These are phyloP conservation scores for Crithidia brevicula DNA, from an alignment of 208 protist species.

Conservation along the genomic window DNA sequence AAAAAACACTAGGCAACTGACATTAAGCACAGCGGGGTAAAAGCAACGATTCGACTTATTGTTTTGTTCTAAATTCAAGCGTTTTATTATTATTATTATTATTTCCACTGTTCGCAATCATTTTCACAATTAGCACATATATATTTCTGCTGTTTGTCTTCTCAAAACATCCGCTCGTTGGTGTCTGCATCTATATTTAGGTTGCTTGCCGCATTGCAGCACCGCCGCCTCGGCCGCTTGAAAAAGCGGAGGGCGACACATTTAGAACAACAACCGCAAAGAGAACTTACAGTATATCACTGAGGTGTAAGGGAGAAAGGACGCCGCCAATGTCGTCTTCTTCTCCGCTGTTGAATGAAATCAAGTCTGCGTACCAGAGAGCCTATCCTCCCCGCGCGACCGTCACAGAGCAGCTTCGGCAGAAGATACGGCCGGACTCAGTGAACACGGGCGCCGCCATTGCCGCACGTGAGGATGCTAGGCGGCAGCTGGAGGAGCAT, in stretches of 20 bases:
- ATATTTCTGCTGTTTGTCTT: constrained; percentile 4
- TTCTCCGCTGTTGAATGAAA: constrained; percentile 8
- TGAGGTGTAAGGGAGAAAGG: neutral
- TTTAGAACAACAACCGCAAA: neutral
- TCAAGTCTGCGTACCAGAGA: constrained; percentile 4
- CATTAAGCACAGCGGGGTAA: neutral
- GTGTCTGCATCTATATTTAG: no score
- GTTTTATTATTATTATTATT: no score
- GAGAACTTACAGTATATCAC: no score
- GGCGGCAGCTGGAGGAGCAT: constrained; percentile 19
- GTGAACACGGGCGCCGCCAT: neutral
- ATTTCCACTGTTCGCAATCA: no score
- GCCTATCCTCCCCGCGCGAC: neutral
- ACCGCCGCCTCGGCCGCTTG: no score
- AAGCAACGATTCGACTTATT: no score
- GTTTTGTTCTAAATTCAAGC: no score
- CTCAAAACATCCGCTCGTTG: no score
- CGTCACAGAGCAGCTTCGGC: neutral
- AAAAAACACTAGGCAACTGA: neutral
- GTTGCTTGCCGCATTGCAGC: no score
- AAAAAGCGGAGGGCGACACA: no score
- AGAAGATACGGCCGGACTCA: neutral
- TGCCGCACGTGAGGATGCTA: constrained; percentile 2
- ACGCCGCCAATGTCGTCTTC: neutral
- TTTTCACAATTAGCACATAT: no score